Percentiles rank a stretch among this genome's conserved stretches.
These are phyloP conservation scores for Hemisphaericaspora lyxosophila DNA, from an alignment of 1,139 yeast species.

Conservation along the genomic window DNA sequence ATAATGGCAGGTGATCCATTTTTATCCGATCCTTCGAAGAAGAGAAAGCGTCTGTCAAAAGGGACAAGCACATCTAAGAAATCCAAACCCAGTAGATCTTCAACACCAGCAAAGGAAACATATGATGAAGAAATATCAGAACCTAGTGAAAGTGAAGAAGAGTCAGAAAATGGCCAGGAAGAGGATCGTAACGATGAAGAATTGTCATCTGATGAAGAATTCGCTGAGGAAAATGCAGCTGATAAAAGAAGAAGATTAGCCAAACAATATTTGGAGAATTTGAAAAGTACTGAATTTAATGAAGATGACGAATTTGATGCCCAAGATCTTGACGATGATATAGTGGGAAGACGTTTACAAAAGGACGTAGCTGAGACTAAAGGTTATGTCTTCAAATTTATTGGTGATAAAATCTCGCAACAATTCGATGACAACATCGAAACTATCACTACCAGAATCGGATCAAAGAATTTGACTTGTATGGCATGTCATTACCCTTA, in stretches of 20 bases:
- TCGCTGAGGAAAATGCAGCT: constrained; percentile 76
- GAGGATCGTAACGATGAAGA: constrained; percentile 37
- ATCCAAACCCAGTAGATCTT: constrained; percentile 8
- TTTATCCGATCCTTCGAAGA: constrained; percentile 58
- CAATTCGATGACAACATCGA: constrained; percentile 43
- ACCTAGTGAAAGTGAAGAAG: constrained; percentile 36
- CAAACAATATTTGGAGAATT: constrained; percentile 82
- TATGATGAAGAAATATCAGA: constrained; percentile 44
- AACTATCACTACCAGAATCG: constrained; percentile 50
- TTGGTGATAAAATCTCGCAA: constrained; percentile 48
- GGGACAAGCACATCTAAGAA: constrained; percentile 19
- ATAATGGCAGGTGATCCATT: constrained; percentile 58
- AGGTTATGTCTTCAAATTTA: constrained; percentile 74
- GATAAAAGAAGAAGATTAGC: constrained; percentile 94
- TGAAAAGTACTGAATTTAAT: constrained; percentile 54
- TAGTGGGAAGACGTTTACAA: constrained; percentile 74
- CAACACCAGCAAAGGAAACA: constrained; percentile 10
- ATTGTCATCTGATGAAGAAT: constrained; percentile 65
- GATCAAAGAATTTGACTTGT: constrained; percentile 57
- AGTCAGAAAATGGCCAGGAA: constrained; percentile 17
- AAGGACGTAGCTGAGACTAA: constrained; percentile 88
- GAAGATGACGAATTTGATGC: constrained; percentile 75
- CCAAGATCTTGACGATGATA: constrained; percentile 86
- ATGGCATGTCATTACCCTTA: constrained; percentile 55
- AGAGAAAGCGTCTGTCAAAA: constrained; percentile 43